Evolutionary conservation across 2,329 filamentous ascomycete genomes (phyloP), one percentile per base, ranked within the genome.

Genomic region (Piedraia hortae): DNA sequence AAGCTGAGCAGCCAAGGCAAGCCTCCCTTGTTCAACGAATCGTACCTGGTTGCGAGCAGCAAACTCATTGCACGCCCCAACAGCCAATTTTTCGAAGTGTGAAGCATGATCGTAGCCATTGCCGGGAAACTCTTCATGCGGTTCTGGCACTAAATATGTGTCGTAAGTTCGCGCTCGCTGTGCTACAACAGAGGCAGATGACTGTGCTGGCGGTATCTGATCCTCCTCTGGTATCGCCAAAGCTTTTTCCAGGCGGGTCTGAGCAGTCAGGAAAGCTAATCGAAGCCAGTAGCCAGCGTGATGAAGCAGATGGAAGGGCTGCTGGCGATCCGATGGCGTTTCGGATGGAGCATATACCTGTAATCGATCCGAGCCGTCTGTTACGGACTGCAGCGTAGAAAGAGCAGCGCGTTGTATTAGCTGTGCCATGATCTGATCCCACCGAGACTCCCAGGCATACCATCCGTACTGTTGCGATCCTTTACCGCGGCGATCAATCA

Each of bases 391-490:
- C 27, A 59, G 50, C 1, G 44, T 33, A 4, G 53, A 50, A 10
- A 63, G 34, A 10, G 54, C 48, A 12, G 57, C 53, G 22, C 53
- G 49, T 19, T 51, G 48, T 10, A 68, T 54, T 4, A 65, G 43
- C 28, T 69, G 49, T 3, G 58, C 60, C 57, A 69, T 66, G 13
- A 57, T 45, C 28, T 52, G 49, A 9, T 61, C 56, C 64, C 63
- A 69, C 25, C 73, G 60, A 18, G 74, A 66, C 46, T 90, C 72
- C 80, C 82, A 97, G 2, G 82, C 80, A 37, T 77, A 62, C 74
- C 80, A 93, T 4, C 77, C 75, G 42, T 93, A 93, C 32, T 75
- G 89, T 14, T 65, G 62, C 3, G 74, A 78, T 1, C 82, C 82
- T 34, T 74, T 74, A 3, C 78, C 80, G 32, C 71, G 65, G 10